phyloP scores from a whole-genome alignment of 805 yeast genomes.

The Kodamaea laetipori region DNA sequence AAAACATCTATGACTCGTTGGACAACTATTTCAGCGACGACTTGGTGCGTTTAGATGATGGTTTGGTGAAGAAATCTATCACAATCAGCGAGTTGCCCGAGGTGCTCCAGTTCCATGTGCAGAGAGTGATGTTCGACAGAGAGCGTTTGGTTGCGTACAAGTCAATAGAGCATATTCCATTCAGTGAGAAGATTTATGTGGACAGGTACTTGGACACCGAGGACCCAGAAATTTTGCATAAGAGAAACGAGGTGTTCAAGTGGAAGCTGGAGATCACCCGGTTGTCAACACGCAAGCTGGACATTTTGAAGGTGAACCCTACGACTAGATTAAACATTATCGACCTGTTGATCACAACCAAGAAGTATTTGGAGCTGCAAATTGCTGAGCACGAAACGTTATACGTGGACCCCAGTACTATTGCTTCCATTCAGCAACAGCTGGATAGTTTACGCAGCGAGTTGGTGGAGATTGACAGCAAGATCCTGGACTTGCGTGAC shows the following conservation, averaged over 20 bases:
- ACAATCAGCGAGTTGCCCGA: constrained; percentile 75
- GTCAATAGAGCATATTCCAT: constrained; percentile 78
- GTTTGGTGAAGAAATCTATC: constrained; percentile 70
- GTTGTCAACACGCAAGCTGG: constrained; percentile 42
- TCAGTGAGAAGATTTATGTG: constrained; percentile 74
- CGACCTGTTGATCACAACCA: constrained; percentile 54
- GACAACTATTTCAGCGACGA: constrained; percentile 84
- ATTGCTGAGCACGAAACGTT: constrained; percentile 35
- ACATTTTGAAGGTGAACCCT: constrained; percentile 45
- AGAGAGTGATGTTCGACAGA: constrained; percentile 88
- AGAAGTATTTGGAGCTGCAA: constrained; percentile 53
- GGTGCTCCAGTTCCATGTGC: constrained; percentile 87
- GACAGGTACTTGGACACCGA: constrained; percentile 83
- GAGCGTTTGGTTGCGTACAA: constrained; percentile 74
- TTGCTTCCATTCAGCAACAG: constrained; percentile 49
- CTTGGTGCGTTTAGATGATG: constrained; percentile 65
- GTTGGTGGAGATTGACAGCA: constrained; percentile 41
- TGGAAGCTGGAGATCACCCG: constrained; percentile 60
- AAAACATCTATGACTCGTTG: constrained; percentile 85
- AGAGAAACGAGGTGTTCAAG: constrained; percentile 56
- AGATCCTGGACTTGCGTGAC: constrained; percentile 46
- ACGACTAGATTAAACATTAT: constrained; percentile 34
- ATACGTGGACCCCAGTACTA: constrained; percentile 47
- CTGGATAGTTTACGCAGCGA: constrained; percentile 50
- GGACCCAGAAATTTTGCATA: constrained; percentile 52